Percentiles rank a stretch among this genome's conserved stretches.
phyloP scores from a whole-genome alignment of 2,329 filamentous ascomycete species.

The Cordyceps sp. region DNA sequence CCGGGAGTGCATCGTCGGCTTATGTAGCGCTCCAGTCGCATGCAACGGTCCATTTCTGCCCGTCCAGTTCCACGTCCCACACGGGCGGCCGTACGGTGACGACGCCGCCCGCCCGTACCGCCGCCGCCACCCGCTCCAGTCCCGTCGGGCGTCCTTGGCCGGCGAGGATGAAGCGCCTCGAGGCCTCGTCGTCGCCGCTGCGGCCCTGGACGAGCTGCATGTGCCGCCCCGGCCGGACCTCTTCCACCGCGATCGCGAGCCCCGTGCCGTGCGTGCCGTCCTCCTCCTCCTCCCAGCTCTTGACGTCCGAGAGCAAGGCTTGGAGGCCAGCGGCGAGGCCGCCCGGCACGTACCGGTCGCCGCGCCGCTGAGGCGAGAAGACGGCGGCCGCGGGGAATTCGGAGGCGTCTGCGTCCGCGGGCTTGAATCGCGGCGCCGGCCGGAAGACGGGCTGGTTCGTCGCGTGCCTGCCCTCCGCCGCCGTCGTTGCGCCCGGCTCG shows the following conservation, averaged over 20 bases:
- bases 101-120: conserved; percentile 14
- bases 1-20: background rate
- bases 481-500: background rate
- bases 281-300: conserved; percentile 12
- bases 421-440: conserved; percentile 22
- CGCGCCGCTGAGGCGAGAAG: conserved; percentile 19
- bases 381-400: conserved; percentile 12
- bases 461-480: background rate
- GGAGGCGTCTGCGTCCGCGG: conserved; percentile 8
- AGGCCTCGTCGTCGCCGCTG: background rate
- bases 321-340: conserved; percentile 23
- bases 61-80: conserved; percentile 20
- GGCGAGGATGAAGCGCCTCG: conserved; percentile 16
- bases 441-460: conserved; percentile 19
- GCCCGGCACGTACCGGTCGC: conserved; percentile 16
- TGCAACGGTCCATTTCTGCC: conserved; percentile 18
- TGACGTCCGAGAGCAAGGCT: conserved; percentile 23
- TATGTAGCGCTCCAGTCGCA: conserved; percentile 18
- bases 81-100: conserved; percentile 15
- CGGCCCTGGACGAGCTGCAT: conserved; percentile 18
- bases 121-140: conserved; percentile 11
- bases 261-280: conserved; percentile 2
- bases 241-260: conserved; percentile 12
- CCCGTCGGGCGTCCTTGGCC: conserved; percentile 21
- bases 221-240: conserved; percentile 12